Percentiles rank a stretch among this genome's conserved stretches.
Evolutionary conservation across 2,329 filamentous ascomycete genomes (phyloP).

Genomic region (Xylaria digitata): DNA sequence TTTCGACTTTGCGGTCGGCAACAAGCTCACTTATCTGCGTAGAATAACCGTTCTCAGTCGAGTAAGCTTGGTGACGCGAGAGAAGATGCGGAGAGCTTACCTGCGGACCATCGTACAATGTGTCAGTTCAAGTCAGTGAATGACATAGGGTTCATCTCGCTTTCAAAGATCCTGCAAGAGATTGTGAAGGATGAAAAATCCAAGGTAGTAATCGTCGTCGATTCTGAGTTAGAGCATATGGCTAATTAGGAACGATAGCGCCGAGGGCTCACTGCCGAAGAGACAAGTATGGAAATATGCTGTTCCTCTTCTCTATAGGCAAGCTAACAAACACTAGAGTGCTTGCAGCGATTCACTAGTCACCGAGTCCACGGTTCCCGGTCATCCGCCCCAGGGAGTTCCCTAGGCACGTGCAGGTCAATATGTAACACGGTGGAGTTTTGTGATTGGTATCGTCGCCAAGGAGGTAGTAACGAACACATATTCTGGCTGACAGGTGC

Average conservation of each 20-base stretch:
- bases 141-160: conserved; percentile 26
- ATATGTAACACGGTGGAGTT: conserved; percentile 32
- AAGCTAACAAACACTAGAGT: conserved; percentile 27
- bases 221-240: background rate
- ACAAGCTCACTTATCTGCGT: conserved; percentile 19
- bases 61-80: conserved; percentile 23
- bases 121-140: conserved; percentile 29
- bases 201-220: conserved; percentile 21
- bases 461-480: conserved; percentile 24
- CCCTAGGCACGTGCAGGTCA: conserved; percentile 22
- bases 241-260: conserved; percentile 27
- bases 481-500: conserved; percentile 35
- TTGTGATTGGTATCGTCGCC: conserved; percentile 34
- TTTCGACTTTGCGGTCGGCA: background rate
- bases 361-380: background rate
- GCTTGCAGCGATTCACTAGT: conserved; percentile 21
- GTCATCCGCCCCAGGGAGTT: background rate
- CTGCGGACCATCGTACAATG: conserved; percentile 28
- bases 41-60: conserved; percentile 22
- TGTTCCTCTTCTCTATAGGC: background rate
- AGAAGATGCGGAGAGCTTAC: conserved; percentile 30
- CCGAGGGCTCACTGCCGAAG: conserved; percentile 20
- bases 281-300: conserved; percentile 20
- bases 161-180: conserved; percentile 17
- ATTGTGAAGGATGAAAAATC: conserved; percentile 29